Conservation (phyloP, 768 basidiomycete genomes). For the Lentinula lateritia region DNA sequence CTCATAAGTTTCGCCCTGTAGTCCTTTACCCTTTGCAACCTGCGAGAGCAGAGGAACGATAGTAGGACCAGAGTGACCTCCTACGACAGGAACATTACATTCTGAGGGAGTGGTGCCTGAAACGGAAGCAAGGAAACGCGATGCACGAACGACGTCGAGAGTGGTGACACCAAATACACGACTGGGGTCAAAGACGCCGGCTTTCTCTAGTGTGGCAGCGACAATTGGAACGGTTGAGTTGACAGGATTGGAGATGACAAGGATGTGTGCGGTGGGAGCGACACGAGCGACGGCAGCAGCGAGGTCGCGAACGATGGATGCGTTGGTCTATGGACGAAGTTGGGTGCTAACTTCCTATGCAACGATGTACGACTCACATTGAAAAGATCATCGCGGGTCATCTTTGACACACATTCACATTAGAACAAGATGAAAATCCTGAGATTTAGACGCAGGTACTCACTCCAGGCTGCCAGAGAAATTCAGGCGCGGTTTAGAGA, state of each 20-base stretch:
- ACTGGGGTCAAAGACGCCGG: conserved; percentile 85
- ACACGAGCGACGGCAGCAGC: conserved; percentile 83
- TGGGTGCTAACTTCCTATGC: not conserved
- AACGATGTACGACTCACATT: conserved; percentile 49
- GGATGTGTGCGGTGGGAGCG: conserved; percentile 85
- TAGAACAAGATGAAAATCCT: conserved; percentile 2
- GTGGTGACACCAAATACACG: conserved; percentile 96
- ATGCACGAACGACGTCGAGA: conserved; percentile 95
- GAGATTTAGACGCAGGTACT: conserved; percentile 26
- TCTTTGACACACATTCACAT: conserved; percentile 43
- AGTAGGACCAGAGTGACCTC: conserved; percentile 96
- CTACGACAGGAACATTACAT: conserved; percentile 78
- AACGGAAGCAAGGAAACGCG: conserved; percentile 81
- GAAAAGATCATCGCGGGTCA: conserved; percentile 97
- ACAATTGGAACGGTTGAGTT: conserved; percentile 98
- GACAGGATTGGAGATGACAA: conserved; percentile 99
- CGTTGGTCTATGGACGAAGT: conserved; percentile 67
- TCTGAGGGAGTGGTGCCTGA: conserved; percentile 59
- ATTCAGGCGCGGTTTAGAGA: not conserved
- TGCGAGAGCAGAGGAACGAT: conserved; percentile 97
- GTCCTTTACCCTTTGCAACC: conserved; percentile 56
- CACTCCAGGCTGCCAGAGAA: conserved; percentile 69
- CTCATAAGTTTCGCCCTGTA: conserved; percentile 69
- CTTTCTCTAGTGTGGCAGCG: conserved; percentile 84
- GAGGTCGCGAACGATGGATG: conserved; percentile 95